Evolutionary conservation across 2,329 filamentous ascomycete species (phyloP), one percentile per base, ranked within the genome.

Genomic region (Diaporthe citriasiana): DNA sequence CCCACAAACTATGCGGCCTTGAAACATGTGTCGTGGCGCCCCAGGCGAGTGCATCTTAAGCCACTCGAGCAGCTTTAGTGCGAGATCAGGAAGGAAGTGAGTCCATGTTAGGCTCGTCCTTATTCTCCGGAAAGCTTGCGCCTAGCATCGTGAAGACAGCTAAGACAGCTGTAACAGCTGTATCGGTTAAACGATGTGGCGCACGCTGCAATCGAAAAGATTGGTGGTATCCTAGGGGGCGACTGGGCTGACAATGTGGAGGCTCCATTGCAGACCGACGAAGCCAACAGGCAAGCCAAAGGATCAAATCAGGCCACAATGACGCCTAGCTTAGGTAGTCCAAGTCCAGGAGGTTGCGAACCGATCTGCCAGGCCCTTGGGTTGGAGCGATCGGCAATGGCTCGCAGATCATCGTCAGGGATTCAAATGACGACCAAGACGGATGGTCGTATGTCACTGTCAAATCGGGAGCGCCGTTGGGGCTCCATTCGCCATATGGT

Each of bases 341-440:
- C 42, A 22, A 45, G 27, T 40, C 35, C 33, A 47, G 60, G 56
- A 63, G 45, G 70, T 50, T 71, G 51, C 63, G 51, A 70, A 33
- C 27, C 56, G 70, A 71, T 71, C 70, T 70, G 47, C 65, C 27
- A 73, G 38, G 40, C 25, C 72, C 47, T 59, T 63, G 72, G 55
- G 50, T 53, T 70, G 65, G 47, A 70, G 65, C 45, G 72, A 73
- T 73, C 72, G 51, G 42, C 55, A 70, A 56, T 38, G 45, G 57
- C 47, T 57, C 56, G 72, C 72, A 50, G 72, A 73, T 73, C 68
- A 59, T 51, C 65, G 55, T 70, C 72, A 73, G 72, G 72, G 72
- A 70, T 73, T 53, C 19, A 51, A 51, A 66, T 66, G 63, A 53
- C 47, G 25, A 27, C n/a, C 63, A 53, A 40, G 35, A 53, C 30